Evolutionary conservation across 176 grass and related monocot genomes (phyloP).

Genomic region (Oryza meridionalis): DNA sequence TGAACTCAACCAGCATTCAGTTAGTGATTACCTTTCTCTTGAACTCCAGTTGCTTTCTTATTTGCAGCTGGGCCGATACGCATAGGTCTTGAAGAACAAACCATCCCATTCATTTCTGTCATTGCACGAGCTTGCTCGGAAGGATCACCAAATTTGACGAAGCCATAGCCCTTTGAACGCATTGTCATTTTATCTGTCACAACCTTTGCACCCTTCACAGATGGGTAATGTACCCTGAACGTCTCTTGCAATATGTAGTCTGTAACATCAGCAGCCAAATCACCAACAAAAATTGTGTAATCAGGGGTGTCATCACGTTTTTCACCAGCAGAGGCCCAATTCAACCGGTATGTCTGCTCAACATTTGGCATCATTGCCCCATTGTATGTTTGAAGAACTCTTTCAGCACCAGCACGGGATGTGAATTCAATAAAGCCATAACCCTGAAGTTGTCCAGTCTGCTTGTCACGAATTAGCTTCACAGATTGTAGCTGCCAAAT

Average conservation of each 20-base stretch:
- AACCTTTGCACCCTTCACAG: conserved; percentile 88
- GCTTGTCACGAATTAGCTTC: conserved; percentile 82
- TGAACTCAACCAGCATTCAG: background rate
- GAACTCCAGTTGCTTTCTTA: conserved; percentile 63
- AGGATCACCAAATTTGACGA: conserved; percentile 77
- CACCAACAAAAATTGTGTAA: conserved; percentile 89
- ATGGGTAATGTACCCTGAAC: conserved; percentile 70
- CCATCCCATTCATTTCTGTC: conserved; percentile 92
- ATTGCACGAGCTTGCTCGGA: conserved; percentile 82
- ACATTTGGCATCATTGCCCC: conserved; percentile 83
- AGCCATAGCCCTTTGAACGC: conserved; percentile 84
- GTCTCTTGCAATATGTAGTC: conserved; percentile 84
- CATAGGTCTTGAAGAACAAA: conserved; percentile 81
- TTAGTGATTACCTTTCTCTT: conserved; percentile 56
- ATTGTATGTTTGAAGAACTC: conserved; percentile 75
- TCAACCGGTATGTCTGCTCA: conserved; percentile 71
- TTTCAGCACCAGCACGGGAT: conserved; percentile 58
- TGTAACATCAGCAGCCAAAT: conserved; percentile 85
- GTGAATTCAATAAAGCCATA: conserved; percentile 86
- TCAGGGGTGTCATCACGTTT: conserved; percentile 79
- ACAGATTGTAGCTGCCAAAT: conserved; percentile 64
- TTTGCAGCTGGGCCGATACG: conserved; percentile 76
- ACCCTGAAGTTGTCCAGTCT: conserved; percentile 72
- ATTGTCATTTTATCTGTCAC: conserved; percentile 85
- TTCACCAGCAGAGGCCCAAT: conserved; percentile 86